Base-by-base conservation (phyloP, 306 rosid genomes). In the Medicago truncatula region DNA sequence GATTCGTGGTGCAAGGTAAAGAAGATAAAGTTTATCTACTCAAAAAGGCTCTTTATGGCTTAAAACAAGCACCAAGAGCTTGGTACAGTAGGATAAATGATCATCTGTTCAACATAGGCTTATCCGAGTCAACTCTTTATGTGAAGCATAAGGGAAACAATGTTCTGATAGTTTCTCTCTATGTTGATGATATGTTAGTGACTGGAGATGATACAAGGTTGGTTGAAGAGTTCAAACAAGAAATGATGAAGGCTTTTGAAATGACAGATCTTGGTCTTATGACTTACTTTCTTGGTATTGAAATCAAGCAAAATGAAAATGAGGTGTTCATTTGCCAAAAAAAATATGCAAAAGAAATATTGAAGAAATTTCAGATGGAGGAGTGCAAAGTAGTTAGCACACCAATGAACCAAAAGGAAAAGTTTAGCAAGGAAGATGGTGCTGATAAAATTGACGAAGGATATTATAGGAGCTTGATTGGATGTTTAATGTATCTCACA, bases 61-160 rank as follows among this genome's bases (percentile, higher is more conserved):
- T n/a, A 21, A 15, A 52, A 52, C 40, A 38, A 38, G 40, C 40
- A 3, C 40, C 40, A 15, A n/a, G 25, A 4, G 60, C 25, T 8
- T 54, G 60, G 60, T 54, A 54, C 5, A 54, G 4, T 16, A 54
- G 8, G 60, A 54, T 54, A 54, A 54, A 54, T 17, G 60, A n/a
- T n/a, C n/a, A n/a, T n/a, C n/a, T n/a, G n/a, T n/a, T n/a, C n/a
- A n/a, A n/a, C n/a, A n/a, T n/a, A n/a, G n/a, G n/a, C n/a, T n/a
- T n/a, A n/a, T n/a, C n/a, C n/a, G n/a, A 54, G 58, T 52, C 21
- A 21, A 52, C 58, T 52, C 58, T 52, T 52, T 54, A 54, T 54
- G 61, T 54, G 61, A 54, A 18, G 9, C 31, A 54, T 54, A 54
- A 6, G 61, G 11, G 28, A 17, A 46, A 46, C 1, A 46, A 12